These are phyloP conservation scores for Penicillium frequentans DNA, from an alignment of 2,329 filamentous ascomycete genomes.

Conservation along the genomic window DNA sequence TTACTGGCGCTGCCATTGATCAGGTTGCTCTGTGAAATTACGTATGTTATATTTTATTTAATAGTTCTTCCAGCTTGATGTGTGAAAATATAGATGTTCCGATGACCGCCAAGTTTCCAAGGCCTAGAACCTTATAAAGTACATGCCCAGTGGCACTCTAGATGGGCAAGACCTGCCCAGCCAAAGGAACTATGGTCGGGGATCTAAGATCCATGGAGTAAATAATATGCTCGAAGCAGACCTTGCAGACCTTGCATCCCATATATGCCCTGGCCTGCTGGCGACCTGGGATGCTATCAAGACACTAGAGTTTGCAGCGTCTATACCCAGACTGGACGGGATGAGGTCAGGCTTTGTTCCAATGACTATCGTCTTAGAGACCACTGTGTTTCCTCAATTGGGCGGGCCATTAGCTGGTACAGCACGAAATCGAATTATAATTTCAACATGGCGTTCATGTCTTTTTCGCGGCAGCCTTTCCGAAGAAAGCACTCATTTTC, in stretches of 20 bases:
- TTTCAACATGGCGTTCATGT: conserved; percentile 17
- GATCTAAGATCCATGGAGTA: not conserved
- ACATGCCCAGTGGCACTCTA: not conserved
- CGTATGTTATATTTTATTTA: not conserved
- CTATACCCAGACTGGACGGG: not conserved
- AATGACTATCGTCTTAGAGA: not conserved
- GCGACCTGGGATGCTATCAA: not conserved
- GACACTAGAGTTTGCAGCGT: not conserved
- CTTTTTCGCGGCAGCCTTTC: conserved; percentile 54
- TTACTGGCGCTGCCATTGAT: conserved; percentile 40
- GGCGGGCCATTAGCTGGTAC: not conserved
- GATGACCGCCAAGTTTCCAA: not conserved
- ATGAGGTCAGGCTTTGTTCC: not conserved
- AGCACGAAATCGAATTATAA: not conserved
- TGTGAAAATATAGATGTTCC: not conserved
- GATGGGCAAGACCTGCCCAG: not conserved
- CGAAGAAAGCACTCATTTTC: conserved; percentile 94
- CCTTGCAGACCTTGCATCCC: not conserved
- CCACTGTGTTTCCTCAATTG: not conserved
- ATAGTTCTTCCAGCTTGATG: not conserved
- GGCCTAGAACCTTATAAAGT: not conserved
- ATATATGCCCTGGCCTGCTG: not conserved
- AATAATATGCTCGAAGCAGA: not conserved
- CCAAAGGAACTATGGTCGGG: not conserved
- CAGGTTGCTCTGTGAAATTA: conserved; percentile 28